Percentiles rank a stretch among this genome's conserved stretches.
These are phyloP conservation scores for Pythium vanterpoolii DNA, from an alignment of 352 stramenopile genomes.

Conservation along the genomic window DNA sequence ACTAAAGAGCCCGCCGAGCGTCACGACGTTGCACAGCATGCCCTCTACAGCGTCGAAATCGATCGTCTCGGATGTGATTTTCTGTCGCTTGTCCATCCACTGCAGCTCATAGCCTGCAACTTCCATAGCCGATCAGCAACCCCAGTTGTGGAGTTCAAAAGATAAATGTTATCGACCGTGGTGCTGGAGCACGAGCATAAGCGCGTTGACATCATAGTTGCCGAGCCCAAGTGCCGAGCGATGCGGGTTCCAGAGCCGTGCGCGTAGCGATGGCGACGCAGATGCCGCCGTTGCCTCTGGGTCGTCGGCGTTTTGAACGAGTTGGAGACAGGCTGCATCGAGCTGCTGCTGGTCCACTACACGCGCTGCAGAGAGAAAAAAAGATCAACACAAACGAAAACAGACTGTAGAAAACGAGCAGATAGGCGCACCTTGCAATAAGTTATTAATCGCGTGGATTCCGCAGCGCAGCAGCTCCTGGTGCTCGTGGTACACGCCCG, in stretches of 20 bases:
- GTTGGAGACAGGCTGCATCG: slow-evolving; percentile 41
- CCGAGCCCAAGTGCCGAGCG: slow-evolving; percentile 57
- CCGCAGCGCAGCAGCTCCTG: slow-evolving; percentile 75
- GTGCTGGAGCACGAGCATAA: slow-evolving; percentile 57
- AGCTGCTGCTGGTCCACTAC: slow-evolving; percentile 48
- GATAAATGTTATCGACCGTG: slow-evolving; percentile 35
- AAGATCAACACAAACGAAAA: neutral
- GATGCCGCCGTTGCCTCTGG: neutral
- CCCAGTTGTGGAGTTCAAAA: neutral
- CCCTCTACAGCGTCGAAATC: slow-evolving; percentile 47
- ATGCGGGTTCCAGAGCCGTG: slow-evolving; percentile 62
- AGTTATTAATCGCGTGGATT: slow-evolving; percentile 81
- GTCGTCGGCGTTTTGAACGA: slow-evolving; percentile 26
- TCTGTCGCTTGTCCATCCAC: slow-evolving; percentile 68
- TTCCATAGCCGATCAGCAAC: neutral
- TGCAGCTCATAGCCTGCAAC: slow-evolving; percentile 51
- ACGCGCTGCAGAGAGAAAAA: slow-evolving; percentile 25
- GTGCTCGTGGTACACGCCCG: slow-evolving; percentile 60
- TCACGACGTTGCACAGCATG: slow-evolving; percentile 69
- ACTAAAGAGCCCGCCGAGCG: slow-evolving; percentile 32
- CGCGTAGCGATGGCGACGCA: slow-evolving; percentile 15
- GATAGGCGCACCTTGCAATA: slow-evolving; percentile 49
- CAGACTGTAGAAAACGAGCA: neutral
- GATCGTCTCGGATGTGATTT: slow-evolving; percentile 35
- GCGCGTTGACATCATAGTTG: slow-evolving; percentile 81